These are phyloP conservation scores for Candida mattraensis DNA, from an alignment of 805 yeast genomes.

Conservation along the genomic window DNA sequence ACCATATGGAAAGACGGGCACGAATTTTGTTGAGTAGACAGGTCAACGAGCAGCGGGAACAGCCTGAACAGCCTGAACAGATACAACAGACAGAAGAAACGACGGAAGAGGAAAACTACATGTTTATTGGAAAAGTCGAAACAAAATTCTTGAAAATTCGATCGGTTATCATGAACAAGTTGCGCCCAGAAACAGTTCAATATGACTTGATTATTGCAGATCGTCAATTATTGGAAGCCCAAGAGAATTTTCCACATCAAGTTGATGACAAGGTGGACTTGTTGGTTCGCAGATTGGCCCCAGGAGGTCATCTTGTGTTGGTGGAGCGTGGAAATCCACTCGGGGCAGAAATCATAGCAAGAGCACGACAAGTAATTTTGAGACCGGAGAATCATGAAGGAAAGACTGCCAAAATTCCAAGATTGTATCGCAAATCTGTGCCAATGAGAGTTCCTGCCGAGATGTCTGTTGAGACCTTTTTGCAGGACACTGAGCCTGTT, in stretches of 20 bases:
- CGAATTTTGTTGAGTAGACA: slow-evolving; percentile 74
- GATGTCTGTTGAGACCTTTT: slow-evolving; percentile 27
- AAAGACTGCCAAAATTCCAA: slow-evolving; percentile 63
- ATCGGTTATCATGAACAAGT: slow-evolving; percentile 53
- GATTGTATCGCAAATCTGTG: slow-evolving; percentile 58
- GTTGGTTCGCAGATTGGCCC: slow-evolving; percentile 61
- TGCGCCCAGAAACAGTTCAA: slow-evolving; percentile 48
- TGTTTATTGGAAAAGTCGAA: slow-evolving; percentile 53
- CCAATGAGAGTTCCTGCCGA: slow-evolving; percentile 43
- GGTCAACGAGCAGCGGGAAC: slow-evolving; percentile 50
- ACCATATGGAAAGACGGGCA: slow-evolving; percentile 78
- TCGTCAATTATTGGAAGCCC: slow-evolving; percentile 68
- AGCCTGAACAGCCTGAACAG: slow-evolving; percentile 8
- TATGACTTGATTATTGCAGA: slow-evolving; percentile 84
- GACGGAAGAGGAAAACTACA: slow-evolving; percentile 23
- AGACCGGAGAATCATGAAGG: slow-evolving; percentile 69
- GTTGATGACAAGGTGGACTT: slow-evolving; percentile 67
- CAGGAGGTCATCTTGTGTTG: slow-evolving; percentile 76
- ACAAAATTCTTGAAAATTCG: slow-evolving; percentile 53
- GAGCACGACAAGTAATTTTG: slow-evolving; percentile 88
- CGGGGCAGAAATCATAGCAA: slow-evolving; percentile 84
- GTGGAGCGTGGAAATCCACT: slow-evolving; percentile 87
- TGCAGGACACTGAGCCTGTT: slow-evolving; percentile 24
- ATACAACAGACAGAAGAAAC: slow-evolving; percentile 8
- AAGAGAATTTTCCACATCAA: slow-evolving; percentile 63